Evolutionary conservation across 2,329 filamentous ascomycete genomes (phyloP), one percentile per base, ranked within the genome.

Genomic region (Fusarium compactum): DNA sequence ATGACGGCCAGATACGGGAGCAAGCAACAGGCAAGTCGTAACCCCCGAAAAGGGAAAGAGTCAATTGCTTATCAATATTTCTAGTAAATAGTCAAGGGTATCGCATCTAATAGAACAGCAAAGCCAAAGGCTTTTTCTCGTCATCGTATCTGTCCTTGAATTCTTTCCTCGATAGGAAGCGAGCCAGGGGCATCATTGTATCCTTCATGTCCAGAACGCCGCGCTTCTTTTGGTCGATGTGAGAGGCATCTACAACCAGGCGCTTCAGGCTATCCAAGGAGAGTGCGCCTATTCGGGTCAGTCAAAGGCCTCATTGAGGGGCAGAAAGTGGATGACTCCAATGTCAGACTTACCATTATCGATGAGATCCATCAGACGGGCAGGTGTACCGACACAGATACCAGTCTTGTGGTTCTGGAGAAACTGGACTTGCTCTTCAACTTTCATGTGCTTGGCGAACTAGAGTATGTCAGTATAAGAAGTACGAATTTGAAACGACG

Each of bases 371-470:
- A 89, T 90, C 43, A 99, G 82, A 50, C 96, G 87, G 51, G 92
- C 88, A 8, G 96, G 95, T 8, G 96, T 99, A 6, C 96, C 96
- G 16, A 98, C 93, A 5, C 92, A 95, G 69, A 98, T 92, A 29
- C 94, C 93, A 15, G 94, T 93, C 66, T 91, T 90, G 71, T 82
- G 85, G 57, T 82, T 85, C 75, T 92, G 86, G 44, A 97, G 88
- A 77, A 92, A 92, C 63, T 91, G 86, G 55, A 95, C 89, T 34
- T 95, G 92, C 75, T 98, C 95, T 56, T 93, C 89, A 14, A 99
- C 82, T 82, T 99, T 99, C 84, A 99, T 97, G 80, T 99, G 96
- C 80, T 99, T 99, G 32, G 96, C 95, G 80, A 99, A 99, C 78
- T 89, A 56, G 12, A 15, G 10, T 11, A 5, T 46, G 27, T 70